These are phyloP conservation scores for Aureobasidium sp. DNA, from an alignment of 2,329 filamentous ascomycete genomes.

Conservation along the genomic window DNA sequence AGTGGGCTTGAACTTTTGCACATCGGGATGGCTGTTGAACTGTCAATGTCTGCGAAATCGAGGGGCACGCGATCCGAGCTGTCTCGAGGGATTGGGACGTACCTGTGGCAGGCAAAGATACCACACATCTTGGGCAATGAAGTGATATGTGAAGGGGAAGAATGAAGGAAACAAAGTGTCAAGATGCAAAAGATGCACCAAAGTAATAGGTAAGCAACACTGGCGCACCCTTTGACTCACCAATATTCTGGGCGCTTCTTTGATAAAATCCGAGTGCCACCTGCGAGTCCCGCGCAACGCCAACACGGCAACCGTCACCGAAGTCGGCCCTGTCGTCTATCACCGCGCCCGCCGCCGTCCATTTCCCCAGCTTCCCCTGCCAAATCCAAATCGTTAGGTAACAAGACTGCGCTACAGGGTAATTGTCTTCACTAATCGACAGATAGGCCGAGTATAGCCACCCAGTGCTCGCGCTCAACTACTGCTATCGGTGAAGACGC, in stretches of 20 bases:
- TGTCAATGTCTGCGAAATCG: slow-evolving; percentile 18
- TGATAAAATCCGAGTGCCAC: slow-evolving; percentile 4
- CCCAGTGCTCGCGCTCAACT: neutral
- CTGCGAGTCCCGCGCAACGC: neutral
- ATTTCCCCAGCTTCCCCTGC: neutral
- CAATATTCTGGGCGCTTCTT: neutral
- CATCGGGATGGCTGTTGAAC: slow-evolving; percentile 67
- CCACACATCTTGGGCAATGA: slow-evolving; percentile 70
- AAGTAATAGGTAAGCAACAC: neutral
- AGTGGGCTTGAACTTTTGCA: slow-evolving; percentile 91
- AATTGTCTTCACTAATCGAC: neutral
- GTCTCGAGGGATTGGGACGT: slow-evolving; percentile 20
- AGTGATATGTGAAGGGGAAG: neutral
- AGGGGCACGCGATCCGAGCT: slow-evolving; percentile 18
- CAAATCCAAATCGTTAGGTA: neutral
- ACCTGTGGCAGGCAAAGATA: slow-evolving; percentile 94
- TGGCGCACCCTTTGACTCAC: slow-evolving; percentile 12
- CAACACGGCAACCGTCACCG: neutral
- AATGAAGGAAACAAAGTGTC: neutral
- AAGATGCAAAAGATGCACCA: neutral
- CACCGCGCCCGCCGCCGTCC: neutral
- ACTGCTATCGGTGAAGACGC: neutral
- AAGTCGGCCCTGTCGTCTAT: neutral
- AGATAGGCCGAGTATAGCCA: slow-evolving; percentile 9
- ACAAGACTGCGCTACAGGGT: neutral